phyloP scores from a whole-genome alignment of 768 basidiomycete genomes.

The Psilocybe sp. region DNA sequence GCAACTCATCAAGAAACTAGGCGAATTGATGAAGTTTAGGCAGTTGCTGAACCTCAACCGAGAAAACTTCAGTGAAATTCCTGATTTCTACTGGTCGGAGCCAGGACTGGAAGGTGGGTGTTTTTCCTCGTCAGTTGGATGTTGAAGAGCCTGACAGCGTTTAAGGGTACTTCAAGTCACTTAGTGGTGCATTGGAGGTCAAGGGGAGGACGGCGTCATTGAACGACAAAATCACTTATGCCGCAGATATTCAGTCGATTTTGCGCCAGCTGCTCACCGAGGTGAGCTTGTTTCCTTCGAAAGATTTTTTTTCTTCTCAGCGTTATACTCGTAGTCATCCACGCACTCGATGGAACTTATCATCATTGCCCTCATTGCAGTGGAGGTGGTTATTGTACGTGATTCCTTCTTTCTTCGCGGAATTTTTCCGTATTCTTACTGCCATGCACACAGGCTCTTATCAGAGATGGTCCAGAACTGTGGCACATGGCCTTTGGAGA shows the following conservation, averaged over 20 bases:
- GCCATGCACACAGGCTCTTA: conserved; percentile 49
- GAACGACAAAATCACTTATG: conserved; percentile 92
- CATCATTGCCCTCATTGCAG: conserved; percentile 91
- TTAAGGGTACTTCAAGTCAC: conserved; percentile 76
- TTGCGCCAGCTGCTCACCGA: conserved; percentile 87
- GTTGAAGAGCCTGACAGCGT: neutral
- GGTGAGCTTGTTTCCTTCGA: conserved; percentile 35
- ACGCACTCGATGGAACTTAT: conserved; percentile 92
- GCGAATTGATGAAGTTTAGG: conserved; percentile 86
- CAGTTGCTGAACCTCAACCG: conserved; percentile 89
- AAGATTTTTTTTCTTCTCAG: neutral
- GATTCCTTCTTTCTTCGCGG: neutral
- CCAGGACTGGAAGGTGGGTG: conserved; percentile 79
- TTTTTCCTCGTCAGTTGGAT: neutral
- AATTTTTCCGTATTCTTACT: conserved; percentile 1
- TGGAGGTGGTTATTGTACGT: conserved; percentile 89
- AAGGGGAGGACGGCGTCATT: conserved; percentile 75
- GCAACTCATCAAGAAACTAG: conserved; percentile 89
- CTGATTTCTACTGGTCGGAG: conserved; percentile 94
- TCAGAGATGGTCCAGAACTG: conserved; percentile 76
- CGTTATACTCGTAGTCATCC: conserved; percentile 57
- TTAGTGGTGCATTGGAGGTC: conserved; percentile 86
- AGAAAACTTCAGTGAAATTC: conserved; percentile 85
- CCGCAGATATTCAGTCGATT: conserved; percentile 86
- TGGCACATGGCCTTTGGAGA: conserved; percentile 51